A percentile compares a stretch with the other conserved stretches of the same genome.
phyloP scores from a whole-genome alignment of 495 filamentous ascomycete genomes.

The Penicillium salamii region DNA sequence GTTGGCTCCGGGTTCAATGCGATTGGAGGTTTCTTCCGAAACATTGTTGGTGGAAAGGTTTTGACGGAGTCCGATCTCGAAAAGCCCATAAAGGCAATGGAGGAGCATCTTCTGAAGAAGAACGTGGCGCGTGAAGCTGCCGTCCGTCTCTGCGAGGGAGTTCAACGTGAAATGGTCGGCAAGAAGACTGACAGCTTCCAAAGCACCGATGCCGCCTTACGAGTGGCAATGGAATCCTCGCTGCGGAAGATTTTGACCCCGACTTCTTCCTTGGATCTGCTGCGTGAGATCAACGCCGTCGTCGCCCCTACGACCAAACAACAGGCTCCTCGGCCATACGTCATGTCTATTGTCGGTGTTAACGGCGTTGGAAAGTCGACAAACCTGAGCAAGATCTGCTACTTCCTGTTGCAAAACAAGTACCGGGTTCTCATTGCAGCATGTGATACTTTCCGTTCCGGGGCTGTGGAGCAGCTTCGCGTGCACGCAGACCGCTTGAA shows the following conservation, averaged over 20 bases:
- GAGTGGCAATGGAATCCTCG: slow-evolving; percentile 81
- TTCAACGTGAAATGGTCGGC: slow-evolving; percentile 83
- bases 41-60: slow-evolving; percentile 90
- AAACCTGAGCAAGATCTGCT: slow-evolving; percentile 93
- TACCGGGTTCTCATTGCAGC: slow-evolving; percentile 94
- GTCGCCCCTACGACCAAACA: slow-evolving; percentile 54
- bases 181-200: slow-evolving; percentile 92
- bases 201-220: slow-evolving; percentile 80
- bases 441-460: slow-evolving; percentile 95
- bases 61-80: slow-evolving; percentile 83
- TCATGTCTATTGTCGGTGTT: slow-evolving; percentile 96
- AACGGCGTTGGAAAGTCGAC: slow-evolving; percentile 98
- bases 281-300: slow-evolving; percentile 85
- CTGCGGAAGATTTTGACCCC: slow-evolving; percentile 93
- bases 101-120: slow-evolving; percentile 90
- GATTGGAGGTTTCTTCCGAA: slow-evolving; percentile 84
- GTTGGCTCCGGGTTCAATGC: slow-evolving; percentile 74
- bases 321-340: slow-evolving; percentile 73
- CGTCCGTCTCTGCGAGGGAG: slow-evolving; percentile 83
- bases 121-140: slow-evolving; percentile 96
- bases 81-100: slow-evolving; percentile 92
- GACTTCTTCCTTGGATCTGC: slow-evolving; percentile 87
- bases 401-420: slow-evolving; percentile 94
- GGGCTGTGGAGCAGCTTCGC: slow-evolving; percentile 93
- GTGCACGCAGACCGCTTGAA: slow-evolving; percentile 90